These are phyloP conservation scores for Mortierella sp. DNA, from an alignment of 371 early-diverging fungal genomes.

Conservation along the genomic window DNA sequence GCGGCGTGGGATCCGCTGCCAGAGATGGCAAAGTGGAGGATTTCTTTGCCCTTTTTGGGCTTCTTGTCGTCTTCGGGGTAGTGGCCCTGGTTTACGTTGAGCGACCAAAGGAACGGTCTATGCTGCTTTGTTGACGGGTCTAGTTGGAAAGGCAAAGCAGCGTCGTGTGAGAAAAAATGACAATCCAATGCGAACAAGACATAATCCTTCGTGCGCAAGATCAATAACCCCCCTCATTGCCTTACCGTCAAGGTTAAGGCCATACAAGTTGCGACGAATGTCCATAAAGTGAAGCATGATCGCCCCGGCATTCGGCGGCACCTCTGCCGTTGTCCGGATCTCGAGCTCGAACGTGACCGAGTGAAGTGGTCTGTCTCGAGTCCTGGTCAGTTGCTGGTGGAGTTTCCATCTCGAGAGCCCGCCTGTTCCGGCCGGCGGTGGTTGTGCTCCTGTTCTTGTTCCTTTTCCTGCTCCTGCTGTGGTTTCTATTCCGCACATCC, in stretches of 20 bases:
- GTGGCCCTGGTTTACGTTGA: slow-evolving; percentile 6
- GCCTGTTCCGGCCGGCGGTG: background rate
- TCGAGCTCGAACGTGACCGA: background rate
- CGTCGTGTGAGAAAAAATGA: background rate
- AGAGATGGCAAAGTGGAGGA: slow-evolving; percentile 7
- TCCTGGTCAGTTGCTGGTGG: background rate
- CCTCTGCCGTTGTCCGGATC: background rate
- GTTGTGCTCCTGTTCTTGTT: background rate
- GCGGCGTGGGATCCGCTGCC: background rate
- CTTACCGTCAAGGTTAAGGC: slow-evolving; percentile 5
- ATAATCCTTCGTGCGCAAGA: too few relatives aligned
- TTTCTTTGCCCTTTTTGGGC: background rate
- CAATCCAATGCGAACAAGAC: background rate
- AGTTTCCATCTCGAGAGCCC: slow-evolving; percentile 4
- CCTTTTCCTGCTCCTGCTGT: background rate
- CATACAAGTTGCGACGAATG: slow-evolving; percentile 1
- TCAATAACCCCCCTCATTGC: too few relatives aligned
- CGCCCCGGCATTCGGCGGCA: background rate
- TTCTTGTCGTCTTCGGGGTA: slow-evolving; percentile 5
- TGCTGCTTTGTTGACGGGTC: background rate
- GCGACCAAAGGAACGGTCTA: background rate
- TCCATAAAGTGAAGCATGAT: slow-evolving; percentile 9
- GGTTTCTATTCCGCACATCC: background rate
- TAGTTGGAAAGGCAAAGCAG: background rate
- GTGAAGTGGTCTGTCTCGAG: background rate